Evolutionary conservation across 345 rosid genomes (phyloP).

Genomic region (Salix udensis): DNA sequence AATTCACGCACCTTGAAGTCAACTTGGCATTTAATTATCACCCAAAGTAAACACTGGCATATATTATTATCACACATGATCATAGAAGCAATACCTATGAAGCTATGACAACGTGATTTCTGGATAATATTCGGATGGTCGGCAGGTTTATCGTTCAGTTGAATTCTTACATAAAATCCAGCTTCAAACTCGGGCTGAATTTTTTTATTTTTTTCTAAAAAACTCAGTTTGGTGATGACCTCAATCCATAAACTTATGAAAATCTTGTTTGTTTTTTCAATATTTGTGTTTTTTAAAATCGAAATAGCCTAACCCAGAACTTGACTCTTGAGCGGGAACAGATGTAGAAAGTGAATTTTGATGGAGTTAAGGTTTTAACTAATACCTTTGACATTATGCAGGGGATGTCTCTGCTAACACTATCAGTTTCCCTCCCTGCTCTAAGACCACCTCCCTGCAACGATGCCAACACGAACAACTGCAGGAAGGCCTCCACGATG

Average conservation of each 20-base stretch:
- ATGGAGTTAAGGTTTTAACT: neutral
- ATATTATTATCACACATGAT: neutral
- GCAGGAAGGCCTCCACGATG: slow-evolving; percentile 54
- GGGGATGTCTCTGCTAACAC: slow-evolving; percentile 77
- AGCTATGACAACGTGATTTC: neutral
- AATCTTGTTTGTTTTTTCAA: too few relatives aligned
- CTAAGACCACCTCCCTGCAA: slow-evolving; percentile 65
- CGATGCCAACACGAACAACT: slow-evolving; percentile 24
- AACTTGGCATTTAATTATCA: neutral
- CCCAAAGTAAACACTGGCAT: neutral
- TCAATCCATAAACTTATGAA: too few relatives aligned
- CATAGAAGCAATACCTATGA: neutral
- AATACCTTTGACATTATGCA: slow-evolving; percentile 10
- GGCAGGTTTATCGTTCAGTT: too few relatives aligned
- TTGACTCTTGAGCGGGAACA: neutral
- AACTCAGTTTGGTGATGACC: too few relatives aligned
- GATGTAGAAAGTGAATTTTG: neutral
- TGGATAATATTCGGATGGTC: neutral
- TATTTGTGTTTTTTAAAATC: too few relatives aligned
- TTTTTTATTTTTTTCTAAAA: too few relatives aligned
- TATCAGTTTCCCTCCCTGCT: slow-evolving; percentile 60
- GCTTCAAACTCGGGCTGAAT: too few relatives aligned
- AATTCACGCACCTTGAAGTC: neutral
- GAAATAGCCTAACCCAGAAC: too few relatives aligned
- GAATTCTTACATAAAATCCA: too few relatives aligned